Evolutionary conservation across 352 stramenopile genomes (phyloP), one percentile per base, ranked within the genome.

Genomic region (Salisapilia sapeloensis): DNA sequence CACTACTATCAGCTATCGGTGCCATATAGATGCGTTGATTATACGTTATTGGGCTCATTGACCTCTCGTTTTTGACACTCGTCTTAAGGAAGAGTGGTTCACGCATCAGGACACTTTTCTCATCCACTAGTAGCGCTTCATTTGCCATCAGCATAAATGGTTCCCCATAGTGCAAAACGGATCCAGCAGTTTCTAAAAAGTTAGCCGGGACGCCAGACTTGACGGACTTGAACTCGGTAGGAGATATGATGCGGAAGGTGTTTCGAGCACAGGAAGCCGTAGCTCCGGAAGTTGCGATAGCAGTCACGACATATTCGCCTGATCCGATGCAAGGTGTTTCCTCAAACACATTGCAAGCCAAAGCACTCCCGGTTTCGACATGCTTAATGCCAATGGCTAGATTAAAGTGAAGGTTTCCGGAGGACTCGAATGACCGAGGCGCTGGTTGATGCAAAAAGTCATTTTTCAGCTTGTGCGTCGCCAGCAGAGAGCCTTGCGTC

Each of bases 21-120:
- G 56, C 64, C 22, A 85, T 23, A 60, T 62, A 84, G 27, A 87
- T 61, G 16, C 65, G 67, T 45, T 87, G 75, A 35, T 84, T 77
- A 47, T 83, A 85, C 38, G 71, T 74, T 35, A 90, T 78, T n/a
- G 75, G 69, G 21, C 75, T 90, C 69, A 87, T 87, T 14, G 62
- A 82, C 15, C 53, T 49, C 37, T 90, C 75, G 4, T 50, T 80
- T 48, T 90, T 90, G 37, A 90, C 46, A 4, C 55, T 64, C 0
- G 75, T 84, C 49, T 84, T 83, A 38, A 90, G 60, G 28, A 86
- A 84, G 17, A 90, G 63, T 26, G 70, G 57, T 27, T 71, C 53
- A 29, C 64, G 69, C 4, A 85, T 35, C 15, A 85, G 44, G 28
- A 78, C 66, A 27, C 69, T 84, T 47, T 65, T 55, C 40, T 79